phyloP scores from a whole-genome alignment of 202 grass and related monocot genomes.

The Cymbopogon flexuosus region DNA sequence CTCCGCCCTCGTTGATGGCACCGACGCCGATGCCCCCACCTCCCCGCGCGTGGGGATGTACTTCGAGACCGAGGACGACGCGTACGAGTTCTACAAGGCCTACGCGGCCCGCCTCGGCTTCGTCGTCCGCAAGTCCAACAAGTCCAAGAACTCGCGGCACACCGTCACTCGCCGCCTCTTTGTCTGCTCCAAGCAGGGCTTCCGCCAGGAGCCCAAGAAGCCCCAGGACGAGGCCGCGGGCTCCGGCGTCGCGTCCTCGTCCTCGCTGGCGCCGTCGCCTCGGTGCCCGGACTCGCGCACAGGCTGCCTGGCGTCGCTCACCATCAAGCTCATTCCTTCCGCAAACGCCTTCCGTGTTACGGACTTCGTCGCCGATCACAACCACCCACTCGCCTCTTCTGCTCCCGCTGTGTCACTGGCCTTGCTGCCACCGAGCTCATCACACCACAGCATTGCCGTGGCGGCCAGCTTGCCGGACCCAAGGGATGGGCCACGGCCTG shows the following conservation, averaged over 20 bases:
- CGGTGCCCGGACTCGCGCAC: slow-evolving; percentile 62
- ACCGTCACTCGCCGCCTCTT: slow-evolving; percentile 71
- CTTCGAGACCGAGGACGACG: slow-evolving; percentile 78
- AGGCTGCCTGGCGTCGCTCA: slow-evolving; percentile 61
- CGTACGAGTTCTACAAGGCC: slow-evolving; percentile 84
- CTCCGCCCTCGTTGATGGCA: slow-evolving; percentile 8
- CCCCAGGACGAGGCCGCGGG: slow-evolving; percentile 34
- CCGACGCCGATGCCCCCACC: slow-evolving; percentile 18
- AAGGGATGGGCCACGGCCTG: slow-evolving; percentile 42
- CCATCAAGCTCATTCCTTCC: slow-evolving; percentile 66
- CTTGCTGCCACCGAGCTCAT: slow-evolving; percentile 40
- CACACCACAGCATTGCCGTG: slow-evolving; percentile 24
- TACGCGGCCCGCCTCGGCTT: slow-evolving; percentile 66
- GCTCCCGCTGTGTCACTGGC: slow-evolving; percentile 49
- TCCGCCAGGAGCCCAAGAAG: slow-evolving; percentile 62
- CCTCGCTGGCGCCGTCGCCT: slow-evolving; percentile 34
- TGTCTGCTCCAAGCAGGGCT: slow-evolving; percentile 71
- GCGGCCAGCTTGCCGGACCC: slow-evolving; percentile 42
- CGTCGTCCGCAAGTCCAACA: slow-evolving; percentile 81
- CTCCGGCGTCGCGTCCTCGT: neutral
- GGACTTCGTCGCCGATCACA: slow-evolving; percentile 54
- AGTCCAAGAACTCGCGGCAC: slow-evolving; percentile 69
- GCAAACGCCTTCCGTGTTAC: slow-evolving; percentile 61
- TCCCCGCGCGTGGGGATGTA: slow-evolving; percentile 58
- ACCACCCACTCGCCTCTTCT: slow-evolving; percentile 57